These are phyloP conservation scores for Flaveria brownii DNA, from an alignment of 129 eudicot genomes.

Conservation along the genomic window DNA sequence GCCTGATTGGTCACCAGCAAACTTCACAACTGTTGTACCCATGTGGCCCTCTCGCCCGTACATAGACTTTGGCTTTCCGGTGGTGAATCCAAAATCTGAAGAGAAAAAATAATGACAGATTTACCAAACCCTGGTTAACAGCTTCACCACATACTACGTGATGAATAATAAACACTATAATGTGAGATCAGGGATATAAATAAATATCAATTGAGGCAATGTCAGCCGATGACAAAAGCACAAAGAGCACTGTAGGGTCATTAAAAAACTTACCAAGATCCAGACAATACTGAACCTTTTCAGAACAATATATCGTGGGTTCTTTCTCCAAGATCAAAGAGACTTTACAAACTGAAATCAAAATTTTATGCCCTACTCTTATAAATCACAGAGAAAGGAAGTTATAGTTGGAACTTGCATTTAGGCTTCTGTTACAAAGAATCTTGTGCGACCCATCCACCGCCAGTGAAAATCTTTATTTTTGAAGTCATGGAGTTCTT, in stretches of 20 bases:
- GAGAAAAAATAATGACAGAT: conserved; percentile 13
- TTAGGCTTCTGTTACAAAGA: background rate
- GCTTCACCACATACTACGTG: background rate
- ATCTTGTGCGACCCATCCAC: too few species aligned
- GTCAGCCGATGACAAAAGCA: background rate
- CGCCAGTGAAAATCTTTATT: background rate
- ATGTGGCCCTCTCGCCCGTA: conserved; percentile 83
- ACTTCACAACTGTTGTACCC: conserved; percentile 69
- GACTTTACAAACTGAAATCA: background rate
- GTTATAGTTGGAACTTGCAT: background rate
- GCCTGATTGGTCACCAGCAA: conserved; percentile 65
- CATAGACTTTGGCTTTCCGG: conserved; percentile 85
- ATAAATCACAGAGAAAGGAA: background rate
- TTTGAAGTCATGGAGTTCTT: background rate
- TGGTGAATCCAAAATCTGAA: conserved; percentile 73
- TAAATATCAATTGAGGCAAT: background rate
- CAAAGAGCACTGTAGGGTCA: background rate
- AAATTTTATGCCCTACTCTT: background rate
- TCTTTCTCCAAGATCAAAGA: too few species aligned
- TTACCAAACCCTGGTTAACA: background rate
- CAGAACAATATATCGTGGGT: too few species aligned
- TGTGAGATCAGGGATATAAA: background rate
- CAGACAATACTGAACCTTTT: background rate
- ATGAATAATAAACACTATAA: background rate
- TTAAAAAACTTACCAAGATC: background rate